A percentile compares a stretch with the other conserved stretches of the same genome.
Conservation (phyloP, 2,329 filamentous ascomycete species). For the Diplodia intermedia region DNA sequence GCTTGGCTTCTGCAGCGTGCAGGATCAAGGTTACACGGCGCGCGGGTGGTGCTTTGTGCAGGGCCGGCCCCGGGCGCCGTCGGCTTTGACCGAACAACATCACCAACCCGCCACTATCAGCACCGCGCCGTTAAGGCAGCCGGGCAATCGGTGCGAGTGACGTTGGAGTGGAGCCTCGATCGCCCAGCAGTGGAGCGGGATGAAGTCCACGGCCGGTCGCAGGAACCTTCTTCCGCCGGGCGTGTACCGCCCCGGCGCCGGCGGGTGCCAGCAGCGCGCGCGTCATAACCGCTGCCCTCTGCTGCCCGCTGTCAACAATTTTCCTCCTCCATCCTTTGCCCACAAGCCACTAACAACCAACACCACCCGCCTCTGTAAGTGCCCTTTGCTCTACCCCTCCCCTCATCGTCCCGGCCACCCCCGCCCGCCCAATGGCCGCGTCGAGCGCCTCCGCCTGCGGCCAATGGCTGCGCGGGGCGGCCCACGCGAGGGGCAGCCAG, state of each 20-base stretch:
- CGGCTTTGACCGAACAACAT: neutral
- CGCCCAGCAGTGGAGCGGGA: neutral
- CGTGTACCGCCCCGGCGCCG: neutral
- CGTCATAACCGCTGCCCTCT: conserved; percentile 21
- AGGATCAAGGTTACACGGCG: conserved; percentile 8
- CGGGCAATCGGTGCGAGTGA: neutral
- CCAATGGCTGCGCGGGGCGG: conserved; percentile 22
- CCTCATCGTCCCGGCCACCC: neutral
- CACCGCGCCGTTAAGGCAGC: neutral
- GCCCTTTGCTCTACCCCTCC: neutral
- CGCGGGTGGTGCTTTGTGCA: no score
- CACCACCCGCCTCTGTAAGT: conserved; percentile 16
- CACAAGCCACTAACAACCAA: neutral
- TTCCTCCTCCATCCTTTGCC: conserved; percentile 24
- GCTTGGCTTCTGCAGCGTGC: no score
- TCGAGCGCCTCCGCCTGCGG: neutral
- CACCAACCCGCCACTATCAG: neutral
- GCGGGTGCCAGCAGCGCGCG: conserved; percentile 10
- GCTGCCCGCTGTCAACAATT: conserved; percentile 12
- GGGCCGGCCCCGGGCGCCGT: neutral
- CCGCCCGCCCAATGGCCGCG: conserved; percentile 22
- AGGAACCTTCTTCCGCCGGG: conserved; percentile 28
- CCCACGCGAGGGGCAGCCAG: neutral
- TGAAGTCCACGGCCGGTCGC: conserved; percentile 17
- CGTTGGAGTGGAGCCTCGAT: conserved; percentile 3